A percentile compares a stretch with the other conserved stretches of the same genome.
These are phyloP conservation scores for Syncephalastrum contaminatum DNA, from an alignment of 371 early-diverging fungal genomes.

Conservation along the genomic window DNA sequence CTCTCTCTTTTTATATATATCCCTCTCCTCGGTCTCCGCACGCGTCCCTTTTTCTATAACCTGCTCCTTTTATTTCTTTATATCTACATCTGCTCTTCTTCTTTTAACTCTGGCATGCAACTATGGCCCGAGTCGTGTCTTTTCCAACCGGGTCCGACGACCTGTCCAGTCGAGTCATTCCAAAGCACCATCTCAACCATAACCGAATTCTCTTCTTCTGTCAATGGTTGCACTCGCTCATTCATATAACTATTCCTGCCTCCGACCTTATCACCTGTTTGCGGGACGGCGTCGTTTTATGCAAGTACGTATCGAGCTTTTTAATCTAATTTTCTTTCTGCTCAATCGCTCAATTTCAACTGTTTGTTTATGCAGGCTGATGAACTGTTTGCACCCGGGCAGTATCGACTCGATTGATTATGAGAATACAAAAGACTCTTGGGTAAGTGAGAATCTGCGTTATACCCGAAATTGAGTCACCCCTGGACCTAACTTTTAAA, in stretches of 20 bases:
- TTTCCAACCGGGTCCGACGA: no score
- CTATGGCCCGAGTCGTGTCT: no score
- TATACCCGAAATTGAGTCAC: neutral
- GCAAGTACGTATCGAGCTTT: conserved; percentile 55
- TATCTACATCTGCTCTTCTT: no score
- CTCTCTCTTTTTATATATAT: no score
- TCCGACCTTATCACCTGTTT: conserved; percentile 60
- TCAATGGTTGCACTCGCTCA: conserved; percentile 11
- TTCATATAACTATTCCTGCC: conserved; percentile 8
- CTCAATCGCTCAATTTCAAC: conserved; percentile 1
- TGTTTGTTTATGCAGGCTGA: conserved; percentile 10
- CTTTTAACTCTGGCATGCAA: no score
- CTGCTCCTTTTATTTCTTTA: no score
- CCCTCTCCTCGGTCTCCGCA: no score
- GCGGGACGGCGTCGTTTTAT: conserved; percentile 81
- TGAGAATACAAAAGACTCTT: conserved; percentile 3
- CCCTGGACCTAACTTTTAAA: neutral
- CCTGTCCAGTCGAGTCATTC: no score
- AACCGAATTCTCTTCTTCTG: neutral
- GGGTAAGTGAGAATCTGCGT: conserved; percentile 3
- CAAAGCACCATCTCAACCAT: no score
- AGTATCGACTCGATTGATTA: conserved; percentile 8
- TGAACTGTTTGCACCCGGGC: conserved; percentile 11
- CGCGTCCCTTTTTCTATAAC: no score
- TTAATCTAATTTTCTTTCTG: no score